Conservation (phyloP, 2,329 filamentous ascomycete genomes). For the Beauveria medogensis region DNA sequence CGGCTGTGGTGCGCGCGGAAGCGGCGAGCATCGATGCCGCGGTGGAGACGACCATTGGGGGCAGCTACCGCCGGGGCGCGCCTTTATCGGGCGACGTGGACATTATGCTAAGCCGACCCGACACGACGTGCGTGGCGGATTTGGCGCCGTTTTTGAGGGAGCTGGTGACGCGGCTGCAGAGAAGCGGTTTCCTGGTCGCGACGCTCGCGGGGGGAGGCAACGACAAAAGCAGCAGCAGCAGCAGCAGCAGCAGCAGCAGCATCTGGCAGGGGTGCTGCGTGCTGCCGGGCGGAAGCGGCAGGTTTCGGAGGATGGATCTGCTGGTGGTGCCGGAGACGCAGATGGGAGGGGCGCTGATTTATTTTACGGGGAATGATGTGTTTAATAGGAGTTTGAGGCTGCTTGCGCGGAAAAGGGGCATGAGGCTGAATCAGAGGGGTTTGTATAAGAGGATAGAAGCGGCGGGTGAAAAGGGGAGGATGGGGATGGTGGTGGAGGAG, state of each 20-base stretch:
- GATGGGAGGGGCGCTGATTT: constrained; percentile 79
- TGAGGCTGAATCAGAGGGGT: constrained; percentile 78
- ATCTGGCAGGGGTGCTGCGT: constrained; percentile 88
- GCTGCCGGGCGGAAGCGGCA: constrained; percentile 43
- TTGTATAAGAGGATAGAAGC: constrained; percentile 53
- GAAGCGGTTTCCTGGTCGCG: constrained; percentile 58
- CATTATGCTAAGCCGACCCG: constrained; percentile 66
- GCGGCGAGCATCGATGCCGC: constrained; percentile 52
- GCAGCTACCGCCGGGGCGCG: constrained; percentile 78
- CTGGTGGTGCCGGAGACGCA: constrained; percentile 73
- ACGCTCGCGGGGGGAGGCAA: constrained; percentile 50
- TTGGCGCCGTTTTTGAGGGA: constrained; percentile 54
- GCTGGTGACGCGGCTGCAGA: constrained; percentile 55
- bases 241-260: constrained; percentile 57
- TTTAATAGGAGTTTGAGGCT: constrained; percentile 84
- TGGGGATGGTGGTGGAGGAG: constrained; percentile 51
- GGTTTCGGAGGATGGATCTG: constrained; percentile 79
- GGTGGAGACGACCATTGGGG: constrained; percentile 67
- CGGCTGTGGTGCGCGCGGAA: constrained; percentile 50
- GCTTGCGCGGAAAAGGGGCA: constrained; percentile 69
- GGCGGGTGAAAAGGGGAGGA: not conserved
- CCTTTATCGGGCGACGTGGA: constrained; percentile 74
- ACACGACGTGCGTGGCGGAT: constrained; percentile 43
- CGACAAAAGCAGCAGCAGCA: constrained; percentile 36
- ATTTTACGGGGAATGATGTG: constrained; percentile 92